These are phyloP conservation scores for Paramarasmius palmivorus DNA, from an alignment of 1,284 basidiomycete genomes.

Conservation along the genomic window DNA sequence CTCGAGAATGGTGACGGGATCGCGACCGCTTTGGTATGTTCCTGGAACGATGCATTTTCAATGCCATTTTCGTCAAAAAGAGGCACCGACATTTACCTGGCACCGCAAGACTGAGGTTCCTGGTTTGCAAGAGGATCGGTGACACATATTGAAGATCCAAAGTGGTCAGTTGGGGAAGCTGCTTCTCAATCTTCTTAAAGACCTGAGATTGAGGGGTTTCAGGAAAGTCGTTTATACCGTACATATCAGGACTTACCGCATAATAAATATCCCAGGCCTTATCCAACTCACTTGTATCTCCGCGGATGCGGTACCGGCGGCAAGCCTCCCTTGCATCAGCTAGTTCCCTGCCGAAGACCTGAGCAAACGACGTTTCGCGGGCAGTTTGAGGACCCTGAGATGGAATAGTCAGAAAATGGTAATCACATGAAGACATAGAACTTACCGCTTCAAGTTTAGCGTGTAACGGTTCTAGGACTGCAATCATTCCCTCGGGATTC, in stretches of 20 bases:
- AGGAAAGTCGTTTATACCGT: not conserved
- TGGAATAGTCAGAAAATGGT: constrained; percentile 1
- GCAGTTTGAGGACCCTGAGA: constrained; percentile 88
- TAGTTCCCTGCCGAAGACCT: constrained; percentile 93
- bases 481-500: constrained; percentile 99
- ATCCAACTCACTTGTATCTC: constrained; percentile 90
- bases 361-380: constrained; percentile 93
- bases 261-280: constrained; percentile 99
- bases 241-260: constrained; percentile 45
- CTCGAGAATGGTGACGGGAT: constrained; percentile 81
- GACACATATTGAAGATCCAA: constrained; percentile 98
- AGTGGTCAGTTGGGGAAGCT: constrained; percentile 86
- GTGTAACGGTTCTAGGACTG: constrained; percentile 90
- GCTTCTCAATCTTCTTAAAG: constrained; percentile 97
- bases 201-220: constrained; percentile 52
- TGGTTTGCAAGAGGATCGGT: constrained; percentile 86
- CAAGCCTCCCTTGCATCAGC: constrained; percentile 95
- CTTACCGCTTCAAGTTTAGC: constrained; percentile 88
- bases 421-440: constrained; percentile 11
- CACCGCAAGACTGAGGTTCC: constrained; percentile 92
- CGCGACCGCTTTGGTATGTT: constrained; percentile 91
- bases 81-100: constrained; percentile 60
- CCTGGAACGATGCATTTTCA: constrained; percentile 45
- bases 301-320: constrained; percentile 82
- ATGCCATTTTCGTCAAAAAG: not conserved